Percentiles rank a stretch among this genome's conserved stretches.
Conservation (phyloP, 208 protist species). For the Trypanosoma boissoni region DNA sequence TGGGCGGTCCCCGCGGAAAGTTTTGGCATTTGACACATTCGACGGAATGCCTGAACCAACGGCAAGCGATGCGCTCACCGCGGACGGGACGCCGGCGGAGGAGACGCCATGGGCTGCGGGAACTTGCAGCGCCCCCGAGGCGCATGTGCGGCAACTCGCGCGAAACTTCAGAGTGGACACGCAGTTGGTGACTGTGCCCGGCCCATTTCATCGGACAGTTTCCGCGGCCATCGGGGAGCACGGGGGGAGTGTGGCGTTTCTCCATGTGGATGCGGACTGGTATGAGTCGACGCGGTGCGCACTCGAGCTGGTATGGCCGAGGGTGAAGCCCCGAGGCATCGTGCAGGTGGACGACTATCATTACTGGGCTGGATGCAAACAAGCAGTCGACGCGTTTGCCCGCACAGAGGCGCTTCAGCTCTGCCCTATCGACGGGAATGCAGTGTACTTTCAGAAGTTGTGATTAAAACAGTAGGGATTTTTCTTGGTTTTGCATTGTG, state of each 20-base stretch:
- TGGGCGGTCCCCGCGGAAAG: conserved; percentile 17
- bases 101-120: conserved; percentile 56
- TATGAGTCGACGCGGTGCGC: conserved; percentile 61
- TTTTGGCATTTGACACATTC: conserved; percentile 76
- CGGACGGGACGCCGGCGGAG: conserved; percentile 7
- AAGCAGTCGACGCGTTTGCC: conserved; percentile 62
- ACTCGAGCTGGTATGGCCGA: conserved; percentile 39
- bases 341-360: conserved; percentile 86
- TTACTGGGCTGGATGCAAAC: conserved; percentile 66
- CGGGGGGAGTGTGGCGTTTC: conserved; percentile 38
- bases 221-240: conserved; percentile 32
- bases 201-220: conserved; percentile 52
- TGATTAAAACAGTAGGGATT: too few relatives aligned
- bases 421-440: conserved; percentile 52
- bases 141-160: conserved; percentile 45
- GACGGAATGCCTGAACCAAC: conserved; percentile 64
- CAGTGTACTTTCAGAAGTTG: conserved; percentile 44
- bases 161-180: conserved; percentile 57
- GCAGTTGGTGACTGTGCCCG: conserved; percentile 40
- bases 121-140: conserved; percentile 45
- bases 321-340: conserved; percentile 29
- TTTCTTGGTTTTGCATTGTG: too few relatives aligned
- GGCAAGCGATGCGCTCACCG: conserved; percentile 25
- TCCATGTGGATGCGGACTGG: conserved; percentile 82
- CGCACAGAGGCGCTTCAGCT: conserved; percentile 12